Conservation (phyloP, 768 basidiomycete species). For the Leccinum arenicola region DNA sequence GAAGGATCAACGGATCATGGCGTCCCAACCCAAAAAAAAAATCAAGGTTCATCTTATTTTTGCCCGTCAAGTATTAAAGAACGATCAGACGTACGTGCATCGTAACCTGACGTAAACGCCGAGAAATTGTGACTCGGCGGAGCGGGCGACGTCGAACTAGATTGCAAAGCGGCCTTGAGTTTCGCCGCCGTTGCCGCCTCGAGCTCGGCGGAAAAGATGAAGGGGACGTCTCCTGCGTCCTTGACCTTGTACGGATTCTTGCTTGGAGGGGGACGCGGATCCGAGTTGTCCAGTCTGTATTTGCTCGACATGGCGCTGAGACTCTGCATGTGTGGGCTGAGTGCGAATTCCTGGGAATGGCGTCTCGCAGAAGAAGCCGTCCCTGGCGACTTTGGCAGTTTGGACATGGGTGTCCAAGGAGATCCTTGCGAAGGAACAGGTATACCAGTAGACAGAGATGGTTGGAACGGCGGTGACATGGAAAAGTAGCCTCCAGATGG, state of each 20-base stretch:
- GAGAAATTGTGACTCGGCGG: conserved; percentile 10
- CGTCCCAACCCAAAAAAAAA: background rate
- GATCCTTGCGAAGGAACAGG: conserved; percentile 16
- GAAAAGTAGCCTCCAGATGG: conserved; percentile 17
- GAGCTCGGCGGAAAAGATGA: conserved; percentile 32
- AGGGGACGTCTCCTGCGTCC: conserved; percentile 31
- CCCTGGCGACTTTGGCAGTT: conserved; percentile 9
- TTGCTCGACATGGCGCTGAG: conserved; percentile 25
- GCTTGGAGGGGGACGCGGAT: conserved; percentile 5
- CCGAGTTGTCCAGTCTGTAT: conserved; percentile 20
- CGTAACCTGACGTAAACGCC: conserved; percentile 25
- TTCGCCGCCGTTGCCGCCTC: conserved; percentile 30
- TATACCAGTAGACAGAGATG: conserved; percentile 7
- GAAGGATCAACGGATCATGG: background rate
- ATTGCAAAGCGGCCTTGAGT: conserved; percentile 25
- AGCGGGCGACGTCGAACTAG: conserved; percentile 8
- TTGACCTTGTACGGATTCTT: conserved; percentile 23
- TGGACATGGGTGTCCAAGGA: conserved; percentile 13
- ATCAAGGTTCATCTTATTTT: background rate
- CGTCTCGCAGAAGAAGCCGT: conserved; percentile 8
- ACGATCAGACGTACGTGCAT: conserved; percentile 28
- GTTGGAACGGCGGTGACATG: conserved; percentile 11
- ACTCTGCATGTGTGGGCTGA: conserved; percentile 18
- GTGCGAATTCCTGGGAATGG: conserved; percentile 23
- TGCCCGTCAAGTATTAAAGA: background rate